Percentiles rank a stretch among this genome's conserved stretches.
Conservation (phyloP, 495 filamentous ascomycete species). For the Penicillium coprophilum region DNA sequence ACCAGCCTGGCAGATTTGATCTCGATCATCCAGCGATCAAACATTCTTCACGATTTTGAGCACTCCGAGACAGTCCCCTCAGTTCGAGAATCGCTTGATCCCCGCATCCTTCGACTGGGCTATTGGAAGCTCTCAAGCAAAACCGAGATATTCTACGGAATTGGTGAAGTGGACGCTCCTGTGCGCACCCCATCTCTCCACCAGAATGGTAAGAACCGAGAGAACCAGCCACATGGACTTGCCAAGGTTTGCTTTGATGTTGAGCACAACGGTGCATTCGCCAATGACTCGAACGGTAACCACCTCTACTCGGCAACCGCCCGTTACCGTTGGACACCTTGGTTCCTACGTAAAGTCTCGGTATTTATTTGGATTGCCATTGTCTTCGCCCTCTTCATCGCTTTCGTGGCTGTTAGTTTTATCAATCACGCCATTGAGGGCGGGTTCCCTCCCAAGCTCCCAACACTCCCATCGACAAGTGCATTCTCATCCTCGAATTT, state of each 20-base stretch:
- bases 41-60: conserved; percentile 68
- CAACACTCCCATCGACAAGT: conserved; percentile 54
- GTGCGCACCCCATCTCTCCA: conserved; percentile 57
- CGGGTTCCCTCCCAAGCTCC: conserved; percentile 70
- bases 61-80: conserved; percentile 54
- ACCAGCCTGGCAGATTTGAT: conserved; percentile 76
- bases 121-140: conserved; percentile 74
- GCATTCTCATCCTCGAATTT: conserved; percentile 87
- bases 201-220: conserved; percentile 30
- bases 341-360: conserved; percentile 66
- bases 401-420: conserved; percentile 76
- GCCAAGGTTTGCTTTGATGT: conserved; percentile 42
- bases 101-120: conserved; percentile 65
- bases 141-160: conserved; percentile 60
- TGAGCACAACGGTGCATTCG: conserved; percentile 36
- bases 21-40: conserved; percentile 73
- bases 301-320: conserved; percentile 48
- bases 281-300: conserved; percentile 37
- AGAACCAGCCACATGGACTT: conserved; percentile 34
- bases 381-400: conserved; percentile 63
- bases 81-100: conserved; percentile 46
- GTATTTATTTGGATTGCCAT: conserved; percentile 64
- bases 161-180: conserved; percentile 60
- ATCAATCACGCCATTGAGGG: conserved; percentile 61
- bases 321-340: conserved; percentile 70